These are phyloP conservation scores for Cyclotella cryptica DNA, from an alignment of 108 stramenopile species.

Conservation along the genomic window DNA sequence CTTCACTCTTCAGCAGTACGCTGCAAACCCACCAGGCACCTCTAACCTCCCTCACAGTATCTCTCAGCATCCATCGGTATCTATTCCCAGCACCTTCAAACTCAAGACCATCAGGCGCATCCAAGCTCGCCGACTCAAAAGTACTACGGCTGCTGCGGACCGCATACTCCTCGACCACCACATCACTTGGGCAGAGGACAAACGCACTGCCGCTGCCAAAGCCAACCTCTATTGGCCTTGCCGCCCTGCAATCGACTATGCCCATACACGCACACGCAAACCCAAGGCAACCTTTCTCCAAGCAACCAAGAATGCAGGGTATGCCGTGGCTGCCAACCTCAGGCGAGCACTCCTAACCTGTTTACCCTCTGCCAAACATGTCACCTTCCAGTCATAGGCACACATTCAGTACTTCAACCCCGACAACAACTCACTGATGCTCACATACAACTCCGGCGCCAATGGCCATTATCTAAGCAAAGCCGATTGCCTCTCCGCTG, in stretches of 20 bases:
- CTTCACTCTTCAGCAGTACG: too few species aligned
- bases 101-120: too few species aligned
- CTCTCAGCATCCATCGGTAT: too few species aligned
- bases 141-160: too few species aligned
- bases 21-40: too few species aligned
- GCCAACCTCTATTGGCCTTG: background rate
- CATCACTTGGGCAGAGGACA: conserved; percentile 2
- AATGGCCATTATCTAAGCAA: background rate
- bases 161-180: background rate
- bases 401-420: too few species aligned
- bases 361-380: background rate
- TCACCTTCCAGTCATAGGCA: background rate
- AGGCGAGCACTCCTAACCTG: background rate
- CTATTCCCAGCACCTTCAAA: too few species aligned
- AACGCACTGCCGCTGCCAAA: background rate
- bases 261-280: background rate
- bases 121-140: too few species aligned
- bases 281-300: background rate
- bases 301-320: background rate
- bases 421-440: background rate
- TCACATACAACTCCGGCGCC: background rate
- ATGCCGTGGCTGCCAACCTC: background rate
- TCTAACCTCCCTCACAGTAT: too few species aligned
- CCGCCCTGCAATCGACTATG: background rate
- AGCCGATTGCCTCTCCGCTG: background rate